These are phyloP conservation scores for Pseudogymnoascus sp. DNA, from an alignment of 2,329 filamentous ascomycete species.

Conservation along the genomic window DNA sequence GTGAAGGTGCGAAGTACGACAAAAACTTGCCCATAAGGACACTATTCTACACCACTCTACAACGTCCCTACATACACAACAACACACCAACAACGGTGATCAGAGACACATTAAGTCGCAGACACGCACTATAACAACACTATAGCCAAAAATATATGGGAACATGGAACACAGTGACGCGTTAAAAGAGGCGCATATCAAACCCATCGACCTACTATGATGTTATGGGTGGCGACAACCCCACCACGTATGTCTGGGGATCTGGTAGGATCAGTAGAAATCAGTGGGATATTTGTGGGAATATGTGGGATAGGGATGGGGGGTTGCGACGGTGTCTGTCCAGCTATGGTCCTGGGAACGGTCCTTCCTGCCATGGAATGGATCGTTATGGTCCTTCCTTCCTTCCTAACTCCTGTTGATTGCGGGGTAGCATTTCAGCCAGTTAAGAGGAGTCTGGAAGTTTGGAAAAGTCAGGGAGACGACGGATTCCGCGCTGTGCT, in stretches of 20 bases:
- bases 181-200: not conserved
- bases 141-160: not conserved
- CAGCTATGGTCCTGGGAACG: not conserved
- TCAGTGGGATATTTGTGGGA: not conserved
- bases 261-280: not conserved
- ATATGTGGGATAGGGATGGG: not conserved
- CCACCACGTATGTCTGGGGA: slow-evolving; percentile 1
- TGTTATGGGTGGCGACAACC: not conserved
- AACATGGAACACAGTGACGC: slow-evolving; percentile 9
- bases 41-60: not conserved
- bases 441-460: not conserved
- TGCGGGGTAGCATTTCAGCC: not conserved
- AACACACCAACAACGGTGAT: not conserved
- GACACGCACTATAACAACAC: not conserved
- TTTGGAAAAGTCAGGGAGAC: not conserved
- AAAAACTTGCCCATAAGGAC: not conserved
- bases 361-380: not conserved
- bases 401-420: not conserved
- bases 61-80: not conserved
- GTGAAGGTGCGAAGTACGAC: not conserved
- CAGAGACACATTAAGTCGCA: not conserved
- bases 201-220: not conserved
- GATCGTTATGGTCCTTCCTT: no score
- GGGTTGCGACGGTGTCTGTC: not conserved
- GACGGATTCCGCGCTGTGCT: not conserved